phyloP scores from a whole-genome alignment of 2,329 filamentous ascomycete genomes.

The Sporothrix pseudoabietina region DNA sequence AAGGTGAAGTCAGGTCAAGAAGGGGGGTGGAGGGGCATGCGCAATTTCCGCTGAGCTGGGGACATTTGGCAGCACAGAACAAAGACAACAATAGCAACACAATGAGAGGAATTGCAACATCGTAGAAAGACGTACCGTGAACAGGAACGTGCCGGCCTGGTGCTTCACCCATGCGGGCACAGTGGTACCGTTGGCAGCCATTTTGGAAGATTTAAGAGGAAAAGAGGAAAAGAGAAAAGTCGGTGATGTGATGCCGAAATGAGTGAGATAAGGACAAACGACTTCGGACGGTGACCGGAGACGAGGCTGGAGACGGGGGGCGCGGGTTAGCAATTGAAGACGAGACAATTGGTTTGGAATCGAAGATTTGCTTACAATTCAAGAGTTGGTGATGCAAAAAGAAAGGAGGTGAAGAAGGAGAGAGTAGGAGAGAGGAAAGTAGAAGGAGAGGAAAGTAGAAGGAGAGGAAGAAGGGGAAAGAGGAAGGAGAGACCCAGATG shows the following conservation, averaged over 20 bases:
- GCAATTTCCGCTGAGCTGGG: conserved; percentile 1
- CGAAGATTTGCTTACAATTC: not conserved
- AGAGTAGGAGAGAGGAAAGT: not conserved
- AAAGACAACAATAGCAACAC: conserved; percentile 13
- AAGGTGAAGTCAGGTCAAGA: not conserved
- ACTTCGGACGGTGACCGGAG: conserved; percentile 17
- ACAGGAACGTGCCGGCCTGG: conserved; percentile 75
- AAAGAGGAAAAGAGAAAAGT: not conserved
- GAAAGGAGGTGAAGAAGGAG: not conserved
- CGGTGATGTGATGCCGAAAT: conserved; percentile 14
- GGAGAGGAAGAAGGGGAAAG: conserved; percentile 20
- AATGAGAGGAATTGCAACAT: not conserved
- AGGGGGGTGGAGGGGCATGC: conserved; percentile 24
- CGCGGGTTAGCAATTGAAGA: not conserved
- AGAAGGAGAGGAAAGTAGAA: not conserved
- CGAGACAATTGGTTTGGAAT: not conserved
- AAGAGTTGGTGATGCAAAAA: conserved; percentile 5
- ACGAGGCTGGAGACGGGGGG: not conserved
- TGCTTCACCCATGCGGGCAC: conserved; percentile 49
- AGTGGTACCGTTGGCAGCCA: conserved; percentile 45
- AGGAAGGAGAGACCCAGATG: conserved; percentile 16
- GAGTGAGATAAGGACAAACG: conserved; percentile 1
- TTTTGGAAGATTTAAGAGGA: conserved; percentile 37
- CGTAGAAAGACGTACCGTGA: conserved; percentile 61
- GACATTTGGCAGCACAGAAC: not conserved